Evolutionary conservation across 805 yeast species (phyloP).

Genomic region (Wickerhamiella occidentalis): DNA sequence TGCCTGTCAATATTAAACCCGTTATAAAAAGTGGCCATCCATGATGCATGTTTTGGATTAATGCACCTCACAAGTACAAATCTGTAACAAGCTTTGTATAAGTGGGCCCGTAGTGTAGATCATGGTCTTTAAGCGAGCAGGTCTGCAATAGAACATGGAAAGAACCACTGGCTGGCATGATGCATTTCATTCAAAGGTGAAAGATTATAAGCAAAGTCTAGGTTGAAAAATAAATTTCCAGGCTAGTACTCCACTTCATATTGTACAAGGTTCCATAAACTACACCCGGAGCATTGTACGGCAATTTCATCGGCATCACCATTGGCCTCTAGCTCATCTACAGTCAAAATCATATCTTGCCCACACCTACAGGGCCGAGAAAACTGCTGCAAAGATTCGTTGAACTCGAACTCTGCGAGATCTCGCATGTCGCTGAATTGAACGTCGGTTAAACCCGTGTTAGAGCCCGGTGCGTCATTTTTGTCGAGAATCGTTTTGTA

Average conservation of each 20-base stretch:
- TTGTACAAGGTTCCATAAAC: conserved; percentile 70
- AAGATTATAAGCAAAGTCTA: no score
- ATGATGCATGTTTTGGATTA: background rate
- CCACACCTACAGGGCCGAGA: conserved; percentile 28
- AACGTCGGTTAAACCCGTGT: conserved; percentile 32
- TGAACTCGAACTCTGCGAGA: conserved; percentile 35
- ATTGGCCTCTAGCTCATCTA: conserved; percentile 44
- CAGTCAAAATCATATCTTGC: conserved; percentile 45
- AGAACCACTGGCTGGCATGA: no score
- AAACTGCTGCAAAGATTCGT: conserved; percentile 29
- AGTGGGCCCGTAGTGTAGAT: background rate
- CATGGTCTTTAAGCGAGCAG: background rate
- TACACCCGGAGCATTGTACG: conserved; percentile 72
- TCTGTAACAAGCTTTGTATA: background rate
- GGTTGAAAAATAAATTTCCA: no score
- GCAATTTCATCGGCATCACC: conserved; percentile 52
- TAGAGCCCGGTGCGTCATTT: conserved; percentile 40
- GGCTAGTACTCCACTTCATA: conserved; percentile 31
- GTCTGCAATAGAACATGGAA: background rate
- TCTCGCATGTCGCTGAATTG: conserved; percentile 61
- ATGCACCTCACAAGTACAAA: background rate
- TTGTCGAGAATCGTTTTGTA: conserved; percentile 36
- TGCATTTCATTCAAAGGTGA: no score
- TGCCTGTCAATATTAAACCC: background rate
- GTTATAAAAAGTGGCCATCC: background rate